Evolutionary conservation across 371 early-diverging fungal species (phyloP).

Genomic region (Umbelopsis sp.): DNA sequence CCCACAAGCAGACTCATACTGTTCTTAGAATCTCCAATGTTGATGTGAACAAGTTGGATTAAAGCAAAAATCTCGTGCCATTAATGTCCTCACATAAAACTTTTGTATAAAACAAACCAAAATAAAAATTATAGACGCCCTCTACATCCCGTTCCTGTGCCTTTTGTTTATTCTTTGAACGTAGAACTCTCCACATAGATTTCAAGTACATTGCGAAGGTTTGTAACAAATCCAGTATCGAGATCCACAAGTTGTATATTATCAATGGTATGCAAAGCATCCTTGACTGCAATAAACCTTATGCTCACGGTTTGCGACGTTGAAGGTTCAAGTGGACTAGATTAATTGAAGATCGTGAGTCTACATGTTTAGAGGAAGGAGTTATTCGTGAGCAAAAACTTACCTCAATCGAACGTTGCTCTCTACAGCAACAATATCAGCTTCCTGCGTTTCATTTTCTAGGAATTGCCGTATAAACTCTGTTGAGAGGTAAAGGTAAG

Average conservation of each 20-base stretch:
- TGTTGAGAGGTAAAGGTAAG: constrained; percentile 4
- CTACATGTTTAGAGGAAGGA: constrained; percentile 23
- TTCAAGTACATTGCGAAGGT: constrained; percentile 61
- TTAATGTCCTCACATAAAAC: not conserved
- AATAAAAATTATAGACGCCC: not conserved
- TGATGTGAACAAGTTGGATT: constrained; percentile 59
- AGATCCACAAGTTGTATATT: constrained; percentile 70
- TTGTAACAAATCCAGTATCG: constrained; percentile 71
- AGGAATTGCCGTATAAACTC: constrained; percentile 66
- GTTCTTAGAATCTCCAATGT: constrained; percentile 78
- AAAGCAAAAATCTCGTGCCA: not conserved
- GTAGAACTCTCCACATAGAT: constrained; percentile 37
- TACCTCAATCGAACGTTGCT: constrained; percentile 69
- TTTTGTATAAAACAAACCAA: not conserved
- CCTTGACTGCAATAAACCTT: constrained; percentile 80
- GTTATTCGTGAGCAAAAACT: not conserved
- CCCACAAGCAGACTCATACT: constrained; percentile 77
- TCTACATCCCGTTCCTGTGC: not conserved
- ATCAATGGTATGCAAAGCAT: constrained; percentile 71
- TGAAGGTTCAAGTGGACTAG: constrained; percentile 65
- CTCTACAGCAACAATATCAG: constrained; percentile 75
- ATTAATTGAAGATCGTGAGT: too few species aligned
- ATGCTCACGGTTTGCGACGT: constrained; percentile 75
- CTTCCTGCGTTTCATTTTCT: constrained; percentile 71
- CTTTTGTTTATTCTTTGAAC: not conserved